Percentiles rank a stretch among this genome's conserved stretches.
Evolutionary conservation across 140 eudicot species (phyloP).

Genomic region (Eryngium alpinum): DNA sequence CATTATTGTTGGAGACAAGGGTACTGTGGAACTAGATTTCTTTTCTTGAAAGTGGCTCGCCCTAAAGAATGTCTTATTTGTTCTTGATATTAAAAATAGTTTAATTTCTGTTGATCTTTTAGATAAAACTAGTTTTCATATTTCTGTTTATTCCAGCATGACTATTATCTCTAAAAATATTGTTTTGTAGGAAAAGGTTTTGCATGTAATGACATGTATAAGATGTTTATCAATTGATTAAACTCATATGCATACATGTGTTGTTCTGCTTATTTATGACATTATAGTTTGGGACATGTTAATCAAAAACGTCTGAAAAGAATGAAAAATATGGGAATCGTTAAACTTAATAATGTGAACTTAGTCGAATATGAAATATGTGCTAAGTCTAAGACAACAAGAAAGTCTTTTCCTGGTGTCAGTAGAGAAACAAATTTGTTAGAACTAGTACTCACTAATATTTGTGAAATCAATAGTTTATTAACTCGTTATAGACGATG

Average conservation of each 20-base stretch:
- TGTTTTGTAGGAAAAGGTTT: conserved; percentile 1
- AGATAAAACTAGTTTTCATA: background rate
- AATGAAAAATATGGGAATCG: background rate
- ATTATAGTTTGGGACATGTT: background rate
- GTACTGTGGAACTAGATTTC: background rate
- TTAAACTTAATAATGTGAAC: background rate
- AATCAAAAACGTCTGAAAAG: background rate
- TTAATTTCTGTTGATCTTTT: background rate
- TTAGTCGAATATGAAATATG: background rate
- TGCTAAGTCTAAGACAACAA: background rate
- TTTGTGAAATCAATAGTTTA: background rate
- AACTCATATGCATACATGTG: background rate
- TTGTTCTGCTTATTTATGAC: conserved; percentile 2
- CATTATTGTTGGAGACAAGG: background rate
- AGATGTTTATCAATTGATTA: background rate
- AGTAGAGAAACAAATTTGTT: background rate
- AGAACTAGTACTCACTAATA: background rate
- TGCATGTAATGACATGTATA: background rate
- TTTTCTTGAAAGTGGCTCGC: background rate
- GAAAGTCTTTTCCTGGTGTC: background rate
- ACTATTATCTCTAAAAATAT: background rate
- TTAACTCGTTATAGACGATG: background rate
- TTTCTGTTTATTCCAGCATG: background rate
- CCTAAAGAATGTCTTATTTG: background rate
- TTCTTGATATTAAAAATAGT: background rate